These are phyloP conservation scores for Lecanicillium sp. DNA, from an alignment of 2,329 filamentous ascomycete genomes.

Conservation along the genomic window DNA sequence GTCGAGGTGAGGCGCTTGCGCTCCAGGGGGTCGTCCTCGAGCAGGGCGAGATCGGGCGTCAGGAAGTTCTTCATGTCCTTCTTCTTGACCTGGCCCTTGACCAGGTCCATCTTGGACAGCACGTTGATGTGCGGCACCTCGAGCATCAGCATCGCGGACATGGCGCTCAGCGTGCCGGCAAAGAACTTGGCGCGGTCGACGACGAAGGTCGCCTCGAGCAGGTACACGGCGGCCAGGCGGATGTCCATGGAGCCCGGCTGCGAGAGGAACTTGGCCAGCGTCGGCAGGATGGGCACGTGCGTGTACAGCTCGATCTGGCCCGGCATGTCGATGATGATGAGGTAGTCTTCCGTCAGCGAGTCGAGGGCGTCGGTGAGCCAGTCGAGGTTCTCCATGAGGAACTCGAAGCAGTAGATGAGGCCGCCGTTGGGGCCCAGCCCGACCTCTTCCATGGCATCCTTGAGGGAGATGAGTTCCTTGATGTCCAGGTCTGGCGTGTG, in stretches of 20 bases:
- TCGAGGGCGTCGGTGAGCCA: conserved; percentile 83
- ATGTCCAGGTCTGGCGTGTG: conserved; percentile 93
- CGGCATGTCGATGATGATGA: conserved; percentile 98
- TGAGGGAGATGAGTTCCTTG: conserved; percentile 85
- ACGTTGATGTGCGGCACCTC: conserved; percentile 96
- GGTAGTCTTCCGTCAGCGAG: conserved; percentile 82
- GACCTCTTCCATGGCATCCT: conserved; percentile 96
- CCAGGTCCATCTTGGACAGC: conserved; percentile 93
- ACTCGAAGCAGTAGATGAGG: conserved; percentile 94
- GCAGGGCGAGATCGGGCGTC: conserved; percentile 72
- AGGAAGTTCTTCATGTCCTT: conserved; percentile 85
- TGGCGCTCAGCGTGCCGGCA: conserved; percentile 86
- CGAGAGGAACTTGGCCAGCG: conserved; percentile 73
- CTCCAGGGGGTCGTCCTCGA: conserved; percentile 71
- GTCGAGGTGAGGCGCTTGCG: conserved; percentile 30
- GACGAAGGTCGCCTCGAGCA: conserved; percentile 92
- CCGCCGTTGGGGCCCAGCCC: conserved; percentile 85
- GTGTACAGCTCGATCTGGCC: conserved; percentile 99
- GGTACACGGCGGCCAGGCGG: conserved; percentile 85
- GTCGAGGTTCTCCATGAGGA: conserved; percentile 88
- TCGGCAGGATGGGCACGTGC: conserved; percentile 85
- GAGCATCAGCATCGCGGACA: conserved; percentile 99
- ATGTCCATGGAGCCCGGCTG: conserved; percentile 77
- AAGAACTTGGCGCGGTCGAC: conserved; percentile 97
- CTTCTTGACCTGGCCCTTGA: conserved; percentile 81